Evolutionary conservation across 441 rosid species (phyloP), one percentile per base, ranked within the genome.

Genomic region (Gossypium gossypioides): DNA sequence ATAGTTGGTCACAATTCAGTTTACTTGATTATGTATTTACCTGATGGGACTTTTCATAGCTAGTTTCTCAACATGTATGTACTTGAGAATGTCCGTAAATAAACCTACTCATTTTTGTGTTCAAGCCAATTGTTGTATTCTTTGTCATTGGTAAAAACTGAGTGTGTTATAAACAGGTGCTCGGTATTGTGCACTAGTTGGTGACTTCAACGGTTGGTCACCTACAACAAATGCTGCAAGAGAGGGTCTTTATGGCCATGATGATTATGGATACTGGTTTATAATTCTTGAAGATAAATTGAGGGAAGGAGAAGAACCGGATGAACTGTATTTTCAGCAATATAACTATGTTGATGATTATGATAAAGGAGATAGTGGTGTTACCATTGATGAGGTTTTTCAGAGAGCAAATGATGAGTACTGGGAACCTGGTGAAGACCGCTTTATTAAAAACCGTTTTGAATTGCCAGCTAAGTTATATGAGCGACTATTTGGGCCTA

Each of bases 371-470:
- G 97, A 95, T 70, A 88, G 86, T 72, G 96, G 92, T 70, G 76
- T 83, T 73, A 79, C 88, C 71, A 87, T 91, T 66, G 92, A 91
- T 15, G 97, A 92, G 81, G 74, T 88, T 62, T 85, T 92, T 64
- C 78, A 89, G 80, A 92, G 72, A 81, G 88, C 97, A 70, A 87
- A 88, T 68, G 99, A 95, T 80, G 96, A 95, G 64, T 95, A 92
- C 73, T 95, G 97, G 97, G 99, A 95, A 81, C 97, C 97, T 72
- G 99, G 97, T 25, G 99, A 95, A 82, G 97, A 95, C 69, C 79
- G 87, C 37, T 90, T 84, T 71, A 81, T 95, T 7, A 91, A 92
- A 58, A 79, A 88, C 78, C 94, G 96, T 13, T 85, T 84, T 60
- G 90, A 91, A 77, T 81, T 89, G 77, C 97, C 97, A 44, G 96